Percentiles rank a stretch among this genome's conserved stretches.
phyloP scores from a whole-genome alignment of 164 flowering plant genomes.

The Vitis labrusca region DNA sequence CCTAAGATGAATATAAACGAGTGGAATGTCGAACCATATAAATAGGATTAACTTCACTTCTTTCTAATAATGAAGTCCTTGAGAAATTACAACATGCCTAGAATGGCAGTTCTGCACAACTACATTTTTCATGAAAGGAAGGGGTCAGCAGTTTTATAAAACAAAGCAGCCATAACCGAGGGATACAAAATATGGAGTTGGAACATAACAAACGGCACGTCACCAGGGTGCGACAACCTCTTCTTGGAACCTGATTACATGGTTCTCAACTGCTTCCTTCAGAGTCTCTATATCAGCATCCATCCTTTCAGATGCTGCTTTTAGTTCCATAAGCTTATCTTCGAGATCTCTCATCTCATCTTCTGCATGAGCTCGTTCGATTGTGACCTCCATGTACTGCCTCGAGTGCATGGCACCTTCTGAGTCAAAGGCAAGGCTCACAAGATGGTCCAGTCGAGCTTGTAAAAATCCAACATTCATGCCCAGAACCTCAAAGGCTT shows the following conservation, averaged over 20 bases:
- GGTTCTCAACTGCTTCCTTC: slow-evolving; percentile 21
- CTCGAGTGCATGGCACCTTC: slow-evolving; percentile 25
- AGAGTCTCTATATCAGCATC: slow-evolving; percentile 24
- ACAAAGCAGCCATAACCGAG: neutral
- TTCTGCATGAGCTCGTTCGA: slow-evolving; percentile 15
- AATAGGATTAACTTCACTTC: neutral
- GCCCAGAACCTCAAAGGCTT: slow-evolving; percentile 51
- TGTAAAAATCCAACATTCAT: slow-evolving; percentile 57
- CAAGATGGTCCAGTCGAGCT: slow-evolving; percentile 28
- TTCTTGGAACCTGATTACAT: slow-evolving; percentile 26
- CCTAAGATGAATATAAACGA: neutral
- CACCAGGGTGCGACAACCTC: slow-evolving; percentile 35
- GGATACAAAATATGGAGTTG: neutral
- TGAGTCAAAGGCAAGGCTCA: slow-evolving; percentile 34
- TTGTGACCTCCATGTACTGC: slow-evolving; percentile 30
- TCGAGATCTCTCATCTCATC: slow-evolving; percentile 32
- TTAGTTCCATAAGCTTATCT: slow-evolving; percentile 34
- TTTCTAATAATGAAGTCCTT: neutral
- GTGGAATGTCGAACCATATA: neutral
- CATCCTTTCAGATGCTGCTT: slow-evolving; percentile 15
- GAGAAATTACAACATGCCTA: neutral
- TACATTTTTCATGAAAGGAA: neutral
- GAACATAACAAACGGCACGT: neutral
- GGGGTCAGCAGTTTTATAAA: neutral
- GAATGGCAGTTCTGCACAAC: neutral